Percentiles rank a stretch among this genome's conserved stretches.
These are phyloP conservation scores for Sclerotinia trifoliorum DNA, from an alignment of 2,329 filamentous ascomycete species.

Conservation along the genomic window DNA sequence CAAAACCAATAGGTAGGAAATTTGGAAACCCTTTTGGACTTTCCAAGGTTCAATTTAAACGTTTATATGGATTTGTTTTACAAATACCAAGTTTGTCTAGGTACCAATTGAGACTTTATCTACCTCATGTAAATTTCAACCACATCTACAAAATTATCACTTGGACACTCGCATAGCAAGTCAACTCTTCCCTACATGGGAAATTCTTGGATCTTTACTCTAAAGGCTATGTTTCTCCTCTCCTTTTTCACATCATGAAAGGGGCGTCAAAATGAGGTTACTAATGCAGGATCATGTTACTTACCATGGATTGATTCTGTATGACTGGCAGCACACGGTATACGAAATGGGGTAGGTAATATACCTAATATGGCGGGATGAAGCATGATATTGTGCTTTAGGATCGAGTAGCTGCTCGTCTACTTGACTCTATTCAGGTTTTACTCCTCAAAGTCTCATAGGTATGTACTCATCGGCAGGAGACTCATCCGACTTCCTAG, in stretches of 20 bases:
- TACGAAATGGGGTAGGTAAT: neutral
- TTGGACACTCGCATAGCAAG: neutral
- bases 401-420: neutral
- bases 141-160: neutral
- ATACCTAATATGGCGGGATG: neutral
- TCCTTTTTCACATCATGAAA: neutral
- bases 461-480: neutral
- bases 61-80: neutral
- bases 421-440: neutral
- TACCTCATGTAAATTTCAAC: neutral
- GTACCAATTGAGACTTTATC: neutral
- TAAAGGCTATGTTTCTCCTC: neutral
- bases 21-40: neutral
- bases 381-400: neutral
- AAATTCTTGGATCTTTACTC: neutral
- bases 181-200: no score
- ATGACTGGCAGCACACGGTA: neutral
- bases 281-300: constrained; percentile 14
- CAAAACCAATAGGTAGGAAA: neutral
- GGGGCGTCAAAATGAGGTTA: neutral
- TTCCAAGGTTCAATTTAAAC: neutral
- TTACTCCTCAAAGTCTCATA: neutral
- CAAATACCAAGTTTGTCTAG: neutral
- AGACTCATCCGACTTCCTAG: neutral
- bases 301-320: neutral